These are phyloP conservation scores for Neonectria punicea DNA, from an alignment of 2,329 filamentous ascomycete genomes.

Conservation along the genomic window DNA sequence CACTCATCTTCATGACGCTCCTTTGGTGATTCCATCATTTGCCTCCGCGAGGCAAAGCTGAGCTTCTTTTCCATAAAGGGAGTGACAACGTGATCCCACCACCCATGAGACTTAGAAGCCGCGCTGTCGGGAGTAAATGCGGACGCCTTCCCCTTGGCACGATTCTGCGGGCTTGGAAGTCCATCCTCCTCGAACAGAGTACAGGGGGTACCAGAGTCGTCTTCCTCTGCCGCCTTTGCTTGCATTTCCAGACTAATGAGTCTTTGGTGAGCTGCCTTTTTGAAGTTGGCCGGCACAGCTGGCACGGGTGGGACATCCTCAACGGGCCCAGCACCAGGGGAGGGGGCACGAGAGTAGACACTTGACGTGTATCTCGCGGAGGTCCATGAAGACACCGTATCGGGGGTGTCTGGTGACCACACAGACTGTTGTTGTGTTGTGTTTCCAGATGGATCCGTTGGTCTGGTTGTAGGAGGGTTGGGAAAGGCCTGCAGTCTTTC, in stretches of 20 bases:
- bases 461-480: conserved; percentile 8
- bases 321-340: conserved; percentile 44
- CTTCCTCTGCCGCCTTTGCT: conserved; percentile 53
- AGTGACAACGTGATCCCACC: conserved; percentile 82
- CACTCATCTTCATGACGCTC: conserved; percentile 48
- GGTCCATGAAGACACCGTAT: conserved; percentile 56
- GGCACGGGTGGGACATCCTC: conserved; percentile 69
- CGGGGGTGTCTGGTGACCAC: conserved; percentile 72
- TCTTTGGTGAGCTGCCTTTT: conserved; percentile 46
- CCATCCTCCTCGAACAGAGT: conserved; percentile 79
- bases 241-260: conserved; percentile 51
- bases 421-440: conserved; percentile 57
- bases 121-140: conserved; percentile 59
- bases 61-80: conserved; percentile 67
- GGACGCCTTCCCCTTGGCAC: conserved; percentile 51
- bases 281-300: conserved; percentile 60
- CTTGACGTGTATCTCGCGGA: conserved; percentile 63
- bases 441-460: conserved; percentile 31
- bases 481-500: conserved; percentile 17
- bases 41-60: conserved; percentile 55
- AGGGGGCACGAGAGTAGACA: conserved; percentile 68
- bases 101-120: conserved; percentile 71
- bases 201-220: conserved; percentile 66
- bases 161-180: conserved; percentile 52
- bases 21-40: conserved; percentile 46